These are phyloP conservation scores for Aspergillus pseudoterreus DNA, from an alignment of 2,329 filamentous ascomycete genomes.

Conservation along the genomic window DNA sequence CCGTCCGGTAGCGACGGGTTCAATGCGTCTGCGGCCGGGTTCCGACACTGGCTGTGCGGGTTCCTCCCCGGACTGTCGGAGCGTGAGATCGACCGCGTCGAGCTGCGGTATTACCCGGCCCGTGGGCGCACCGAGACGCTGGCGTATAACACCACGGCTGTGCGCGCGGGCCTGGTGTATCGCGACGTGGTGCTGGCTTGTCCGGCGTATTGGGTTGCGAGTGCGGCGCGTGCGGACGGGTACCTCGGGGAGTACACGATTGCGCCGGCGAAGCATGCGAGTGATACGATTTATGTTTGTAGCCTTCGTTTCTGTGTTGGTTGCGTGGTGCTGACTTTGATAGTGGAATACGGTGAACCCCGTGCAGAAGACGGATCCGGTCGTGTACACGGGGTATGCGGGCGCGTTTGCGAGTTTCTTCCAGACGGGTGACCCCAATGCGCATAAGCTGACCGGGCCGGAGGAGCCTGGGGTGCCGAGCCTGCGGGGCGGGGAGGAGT, in stretches of 20 bases:
- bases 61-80: slow-evolving; percentile 50
- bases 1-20: slow-evolving; percentile 37
- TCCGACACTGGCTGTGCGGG: slow-evolving; percentile 51
- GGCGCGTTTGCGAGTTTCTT: slow-evolving; percentile 61
- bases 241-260: slow-evolving; percentile 61
- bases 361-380: slow-evolving; percentile 49
- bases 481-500: slow-evolving; percentile 44
- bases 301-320: neutral
- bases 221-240: slow-evolving; percentile 41
- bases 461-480: slow-evolving; percentile 43
- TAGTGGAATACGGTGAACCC: slow-evolving; percentile 57
- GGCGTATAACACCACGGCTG: slow-evolving; percentile 49
- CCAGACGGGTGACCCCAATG: slow-evolving; percentile 57
- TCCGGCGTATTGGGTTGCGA: slow-evolving; percentile 56
- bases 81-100: slow-evolving; percentile 38
- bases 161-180: slow-evolving; percentile 55
- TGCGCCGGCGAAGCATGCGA: slow-evolving; percentile 56
- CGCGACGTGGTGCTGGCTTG: slow-evolving; percentile 58
- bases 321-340: neutral
- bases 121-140: slow-evolving; percentile 48
- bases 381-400: slow-evolving; percentile 55
- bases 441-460: slow-evolving; percentile 50
- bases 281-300: slow-evolving; percentile 55
- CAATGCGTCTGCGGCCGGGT: slow-evolving; percentile 49
- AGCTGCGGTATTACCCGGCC: slow-evolving; percentile 47